Base-by-base conservation (phyloP, 106 monocot species). In the Dendrobium nobile region DNA sequence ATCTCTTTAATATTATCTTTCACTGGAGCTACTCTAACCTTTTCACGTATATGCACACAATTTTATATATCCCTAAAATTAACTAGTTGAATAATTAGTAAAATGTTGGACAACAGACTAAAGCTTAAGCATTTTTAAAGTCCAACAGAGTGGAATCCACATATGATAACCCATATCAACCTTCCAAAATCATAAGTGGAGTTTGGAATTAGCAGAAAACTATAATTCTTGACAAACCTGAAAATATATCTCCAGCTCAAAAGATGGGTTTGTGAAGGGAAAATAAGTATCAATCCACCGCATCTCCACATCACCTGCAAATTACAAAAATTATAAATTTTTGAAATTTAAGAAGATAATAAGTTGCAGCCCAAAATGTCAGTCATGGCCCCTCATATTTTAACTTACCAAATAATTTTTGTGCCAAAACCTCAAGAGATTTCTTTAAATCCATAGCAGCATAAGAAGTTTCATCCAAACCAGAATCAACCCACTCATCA, bases 241-340 rank as follows among this genome's bases (percentile, higher is more conserved):
- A 82, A 99, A 99, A 91, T 89, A 99, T 82, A 99, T 95, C 87
- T 95, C 99, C 82, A 99, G 81, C 77, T 99, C 99, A 85, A 91
- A 99, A 28, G 99, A 99, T 75, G 95, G 99, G 82, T 95, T 88
- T 13, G 99, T 99, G 80, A 99, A 99, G 40, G 99, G 99, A 81
- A 99, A 99, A 80, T 99, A 99, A 19, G 99, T 95, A 77, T 99
- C 99, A 82, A 99, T 92, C 95, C 99, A 99, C n/a, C 95, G 95
- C 99, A 99, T 95, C 45, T 99, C 99, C 80, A 99, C 99, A 89
- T 84, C 85, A 78, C 99, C 99, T 99, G 84, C 51, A 84, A 45
- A 86, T 67, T 76, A 56, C 15, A 37, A 77, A 40, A 82, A 67
- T 7, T 70, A 72, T 22, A 44, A 22, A 31, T 58, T 33, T 78